Evolutionary conservation across 345 rosid genomes (phyloP).

Genomic region (Eucalyptus regnans): DNA sequence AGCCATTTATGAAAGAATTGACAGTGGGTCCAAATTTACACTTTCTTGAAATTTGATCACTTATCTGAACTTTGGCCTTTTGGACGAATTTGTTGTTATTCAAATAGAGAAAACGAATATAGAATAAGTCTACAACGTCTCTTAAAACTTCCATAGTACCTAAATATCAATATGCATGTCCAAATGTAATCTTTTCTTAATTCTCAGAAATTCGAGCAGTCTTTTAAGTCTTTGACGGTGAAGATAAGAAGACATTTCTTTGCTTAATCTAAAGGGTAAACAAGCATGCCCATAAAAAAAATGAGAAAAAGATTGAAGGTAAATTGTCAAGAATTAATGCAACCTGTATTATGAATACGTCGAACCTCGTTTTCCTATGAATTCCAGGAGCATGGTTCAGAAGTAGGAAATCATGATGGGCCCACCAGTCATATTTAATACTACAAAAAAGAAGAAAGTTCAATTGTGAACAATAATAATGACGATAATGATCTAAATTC

Average conservation of each 20-base stretch:
- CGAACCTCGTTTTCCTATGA: background rate
- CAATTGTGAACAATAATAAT: background rate
- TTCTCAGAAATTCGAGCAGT: background rate
- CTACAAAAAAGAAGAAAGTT: background rate
- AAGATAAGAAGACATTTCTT: background rate
- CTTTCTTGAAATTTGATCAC: background rate
- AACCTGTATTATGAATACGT: background rate
- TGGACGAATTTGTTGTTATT: background rate
- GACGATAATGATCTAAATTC: background rate
- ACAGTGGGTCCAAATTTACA: background rate
- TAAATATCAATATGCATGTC: background rate
- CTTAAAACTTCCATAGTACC: background rate
- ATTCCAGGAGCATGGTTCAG: background rate
- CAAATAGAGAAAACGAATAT: background rate
- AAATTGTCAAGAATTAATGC: background rate
- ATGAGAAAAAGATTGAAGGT: background rate
- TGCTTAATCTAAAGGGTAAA: background rate
- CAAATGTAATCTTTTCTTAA: background rate
- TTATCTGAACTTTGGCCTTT: background rate
- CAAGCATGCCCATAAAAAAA: background rate
- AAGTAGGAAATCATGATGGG: background rate
- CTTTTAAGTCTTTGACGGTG: background rate
- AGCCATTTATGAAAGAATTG: background rate
- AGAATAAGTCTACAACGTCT: background rate
- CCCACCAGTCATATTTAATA: background rate